Base-by-base conservation (phyloP, 2,329 filamentous ascomycete genomes). In the Sclerotinia spermophila region DNA sequence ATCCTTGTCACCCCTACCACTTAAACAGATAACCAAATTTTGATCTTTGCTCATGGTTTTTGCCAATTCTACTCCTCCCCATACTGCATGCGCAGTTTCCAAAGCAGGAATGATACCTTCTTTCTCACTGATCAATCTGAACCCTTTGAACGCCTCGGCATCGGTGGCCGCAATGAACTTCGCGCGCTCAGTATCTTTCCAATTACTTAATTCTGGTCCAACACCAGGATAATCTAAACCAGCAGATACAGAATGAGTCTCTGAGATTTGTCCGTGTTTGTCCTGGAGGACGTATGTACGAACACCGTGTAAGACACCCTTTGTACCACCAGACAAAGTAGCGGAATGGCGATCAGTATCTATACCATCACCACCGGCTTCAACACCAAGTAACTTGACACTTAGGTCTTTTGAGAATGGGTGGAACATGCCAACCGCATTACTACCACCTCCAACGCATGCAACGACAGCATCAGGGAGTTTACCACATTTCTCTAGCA, bases 371-470 rank as follows among this genome's bases (percentile, higher is more conserved):
- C 96, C 96, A 53, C 93, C 96, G 19, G 96, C 96, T 84, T 99
- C 96, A 2, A 99, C 94, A 74, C 96, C 96, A 19, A 98, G 85
- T 5, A 97, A 87, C 82, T 94, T 94, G 72, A 99, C 96, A 72
- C 86, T 90, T 0, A 86, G 86, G 77, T 99, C 95, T 56, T 93
- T 89, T 73, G 91, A 86, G 83, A 99, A 99, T 67, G 96, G 96
- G 82, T 95, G 96, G 84, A 99, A 99, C 94, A 98, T 99, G 83
- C 96, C 96, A 5, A 92, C 90, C 3, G 96, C 96, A 80, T 99
- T 99, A 80, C 90, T 94, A 71, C 96, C 96, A 75, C 96, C 96
- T 70, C 96, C 96, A 19, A 99, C 96, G 78, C 96, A 99, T 15
- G 96, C 96, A 24, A 99, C 93, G 33, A 99, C 94, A 0, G 94